Evolutionary conservation across 495 filamentous ascomycete genomes (phyloP).

Genomic region (Corynascus novoguineensis): DNA sequence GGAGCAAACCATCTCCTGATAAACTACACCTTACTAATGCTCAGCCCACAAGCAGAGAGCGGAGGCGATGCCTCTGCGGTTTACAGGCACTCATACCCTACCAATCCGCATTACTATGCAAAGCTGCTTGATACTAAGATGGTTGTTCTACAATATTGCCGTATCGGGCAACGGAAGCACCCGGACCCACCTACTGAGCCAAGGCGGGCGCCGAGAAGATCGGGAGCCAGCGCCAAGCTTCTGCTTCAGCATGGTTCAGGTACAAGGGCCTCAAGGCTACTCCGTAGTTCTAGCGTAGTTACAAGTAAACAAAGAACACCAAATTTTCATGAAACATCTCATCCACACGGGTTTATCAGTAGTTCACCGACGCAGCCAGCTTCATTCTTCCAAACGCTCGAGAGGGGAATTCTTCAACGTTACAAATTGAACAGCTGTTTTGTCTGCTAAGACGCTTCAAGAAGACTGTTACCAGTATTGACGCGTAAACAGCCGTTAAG

Average conservation of each 20-base stretch:
- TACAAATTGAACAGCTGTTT: too few relatives aligned
- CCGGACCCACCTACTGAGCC: too few relatives aligned
- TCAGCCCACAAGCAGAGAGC: not conserved
- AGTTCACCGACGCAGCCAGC: too few relatives aligned
- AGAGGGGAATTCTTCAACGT: too few relatives aligned
- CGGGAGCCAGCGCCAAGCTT: not conserved
- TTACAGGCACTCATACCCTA: not conserved
- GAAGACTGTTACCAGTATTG: not conserved
- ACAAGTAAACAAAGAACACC: not conserved
- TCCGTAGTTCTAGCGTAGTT: too few relatives aligned
- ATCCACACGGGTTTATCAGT: not conserved
- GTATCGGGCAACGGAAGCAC: too few relatives aligned
- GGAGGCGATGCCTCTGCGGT: not conserved
- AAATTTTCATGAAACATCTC: not conserved
- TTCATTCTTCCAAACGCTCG: too few relatives aligned
- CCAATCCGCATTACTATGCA: too few relatives aligned
- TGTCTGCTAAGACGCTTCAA: not conserved
- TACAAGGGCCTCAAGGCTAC: not conserved
- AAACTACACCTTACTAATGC: not conserved
- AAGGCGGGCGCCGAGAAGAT: too few relatives aligned
- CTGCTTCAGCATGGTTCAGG: constrained; percentile 3
- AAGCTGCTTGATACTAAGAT: too few relatives aligned
- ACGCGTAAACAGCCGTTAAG: not conserved
- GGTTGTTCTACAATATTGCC: too few relatives aligned
- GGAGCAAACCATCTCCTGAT: too few relatives aligned